These are phyloP conservation scores for Zymoseptoria passerinii DNA, from an alignment of 2,329 filamentous ascomycete species.

Conservation along the genomic window DNA sequence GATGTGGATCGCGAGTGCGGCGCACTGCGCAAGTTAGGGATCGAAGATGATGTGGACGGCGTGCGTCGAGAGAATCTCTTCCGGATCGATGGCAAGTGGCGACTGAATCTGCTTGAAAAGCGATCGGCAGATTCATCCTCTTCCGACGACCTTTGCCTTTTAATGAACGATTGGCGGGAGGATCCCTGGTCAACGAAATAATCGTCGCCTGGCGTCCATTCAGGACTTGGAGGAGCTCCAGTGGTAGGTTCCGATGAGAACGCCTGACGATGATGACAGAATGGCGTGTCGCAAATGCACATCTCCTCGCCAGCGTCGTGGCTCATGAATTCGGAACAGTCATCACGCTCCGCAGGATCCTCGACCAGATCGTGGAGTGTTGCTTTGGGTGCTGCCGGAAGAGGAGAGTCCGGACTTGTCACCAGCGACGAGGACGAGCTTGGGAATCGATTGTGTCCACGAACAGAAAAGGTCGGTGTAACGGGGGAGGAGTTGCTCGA, in stretches of 20 bases:
- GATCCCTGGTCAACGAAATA: conserved; percentile 47
- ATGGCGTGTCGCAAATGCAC: conserved; percentile 61
- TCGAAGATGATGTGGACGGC: conserved; percentile 21
- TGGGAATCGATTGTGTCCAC: conserved; percentile 55
- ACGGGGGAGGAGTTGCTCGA: conserved; percentile 63
- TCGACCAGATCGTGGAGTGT: conserved; percentile 76
- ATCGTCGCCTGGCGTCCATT: conserved; percentile 38
- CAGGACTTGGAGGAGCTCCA: conserved; percentile 9
- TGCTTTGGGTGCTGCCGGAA: conserved; percentile 48
- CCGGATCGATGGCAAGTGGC: conserved; percentile 39
- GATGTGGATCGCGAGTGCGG: conserved; percentile 48
- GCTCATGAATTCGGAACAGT: conserved; percentile 44
- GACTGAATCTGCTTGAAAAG: conserved; percentile 57
- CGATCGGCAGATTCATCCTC: conserved; percentile 48
- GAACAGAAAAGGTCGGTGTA: conserved; percentile 60
- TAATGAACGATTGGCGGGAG: conserved; percentile 43
- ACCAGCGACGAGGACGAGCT: conserved; percentile 76
- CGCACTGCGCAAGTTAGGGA: conserved; percentile 26
- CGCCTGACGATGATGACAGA: conserved; percentile 46
- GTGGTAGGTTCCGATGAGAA: conserved; percentile 5
- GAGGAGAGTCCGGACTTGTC: conserved; percentile 52
- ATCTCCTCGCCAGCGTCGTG: conserved; percentile 38
- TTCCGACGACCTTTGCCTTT: conserved; percentile 52
- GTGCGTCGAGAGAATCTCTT: conserved; percentile 48
- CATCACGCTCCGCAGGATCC: conserved; percentile 64